A percentile compares a stretch with the other conserved stretches of the same genome.
Conservation (phyloP, 2,329 filamentous ascomycete genomes). For the Penicillium sumatraense region DNA sequence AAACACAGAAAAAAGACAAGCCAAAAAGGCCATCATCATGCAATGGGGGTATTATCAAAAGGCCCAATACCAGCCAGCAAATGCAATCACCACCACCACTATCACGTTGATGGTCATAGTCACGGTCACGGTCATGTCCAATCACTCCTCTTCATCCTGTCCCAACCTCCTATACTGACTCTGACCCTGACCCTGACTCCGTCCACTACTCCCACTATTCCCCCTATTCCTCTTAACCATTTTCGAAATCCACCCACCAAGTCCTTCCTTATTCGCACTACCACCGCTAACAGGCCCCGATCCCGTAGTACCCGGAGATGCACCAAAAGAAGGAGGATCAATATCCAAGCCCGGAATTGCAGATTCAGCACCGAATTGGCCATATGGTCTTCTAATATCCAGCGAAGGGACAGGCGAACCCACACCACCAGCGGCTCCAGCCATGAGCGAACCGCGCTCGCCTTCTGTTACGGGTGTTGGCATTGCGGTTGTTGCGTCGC, state of each 20-base stretch:
- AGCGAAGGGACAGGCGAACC: slow-evolving; percentile 81
- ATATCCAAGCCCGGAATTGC: slow-evolving; percentile 82
- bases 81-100: too few relatives aligned
- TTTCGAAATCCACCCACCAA: slow-evolving; percentile 72
- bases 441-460: slow-evolving; percentile 82
- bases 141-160: slow-evolving; percentile 42
- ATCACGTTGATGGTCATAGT: not conserved
- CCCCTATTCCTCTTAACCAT: slow-evolving; percentile 61
- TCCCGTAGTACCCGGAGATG: too few relatives aligned
- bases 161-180: slow-evolving; percentile 51
- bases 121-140: not conserved
- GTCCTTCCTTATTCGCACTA: too few relatives aligned
- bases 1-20: not conserved
- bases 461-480: slow-evolving; percentile 76
- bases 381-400: slow-evolving; percentile 62
- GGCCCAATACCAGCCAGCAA: too few relatives aligned
- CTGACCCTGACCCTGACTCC: too few relatives aligned
- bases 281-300: too few relatives aligned
- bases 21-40: too few relatives aligned
- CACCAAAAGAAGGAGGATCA: slow-evolving; percentile 69
- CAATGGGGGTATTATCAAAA: too few relatives aligned
- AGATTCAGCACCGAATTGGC: slow-evolving; percentile 61
- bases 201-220: slow-evolving; percentile 39
- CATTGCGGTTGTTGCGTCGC: slow-evolving; percentile 84
- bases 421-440: too few relatives aligned